A percentile compares a stretch with the other conserved stretches of the same genome.
phyloP scores from a whole-genome alignment of 768 basidiomycete genomes.

The Daedaleopsis nitida region DNA sequence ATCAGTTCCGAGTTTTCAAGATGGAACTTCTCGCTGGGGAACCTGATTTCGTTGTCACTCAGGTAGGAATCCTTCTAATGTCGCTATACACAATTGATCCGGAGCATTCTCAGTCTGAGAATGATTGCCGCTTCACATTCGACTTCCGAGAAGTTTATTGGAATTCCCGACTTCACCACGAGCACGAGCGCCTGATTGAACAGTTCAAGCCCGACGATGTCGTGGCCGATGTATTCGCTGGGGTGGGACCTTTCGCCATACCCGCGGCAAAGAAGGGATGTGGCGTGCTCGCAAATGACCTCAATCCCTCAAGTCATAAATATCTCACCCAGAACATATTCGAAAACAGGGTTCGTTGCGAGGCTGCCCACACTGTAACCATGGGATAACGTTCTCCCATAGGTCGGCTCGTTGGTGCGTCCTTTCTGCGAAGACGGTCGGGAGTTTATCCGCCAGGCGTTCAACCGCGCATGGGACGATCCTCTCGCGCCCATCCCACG shows the following conservation, averaged over 20 bases:
- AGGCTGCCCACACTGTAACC: neutral
- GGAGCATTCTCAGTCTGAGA: constrained; percentile 61
- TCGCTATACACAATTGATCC: neutral
- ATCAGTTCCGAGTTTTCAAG: constrained; percentile 86
- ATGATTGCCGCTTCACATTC: constrained; percentile 85
- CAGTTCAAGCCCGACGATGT: constrained; percentile 75
- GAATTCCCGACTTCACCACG: constrained; percentile 93
- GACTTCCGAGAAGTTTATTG: constrained; percentile 97
- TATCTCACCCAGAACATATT: constrained; percentile 73
- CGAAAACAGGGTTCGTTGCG: constrained; percentile 69
- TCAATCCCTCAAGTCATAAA: constrained; percentile 87
- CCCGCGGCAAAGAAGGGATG: constrained; percentile 93
- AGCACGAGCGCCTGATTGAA: constrained; percentile 84
- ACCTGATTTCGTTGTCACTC: constrained; percentile 80
- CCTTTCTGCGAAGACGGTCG: constrained; percentile 84
- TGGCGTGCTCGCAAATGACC: constrained; percentile 87
- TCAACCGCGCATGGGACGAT: constrained; percentile 52
- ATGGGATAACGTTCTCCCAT: neutral
- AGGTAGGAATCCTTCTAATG: constrained; percentile 53
- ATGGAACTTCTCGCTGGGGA: constrained; percentile 98
- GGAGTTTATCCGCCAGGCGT: constrained; percentile 72
- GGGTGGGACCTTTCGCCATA: constrained; percentile 94
- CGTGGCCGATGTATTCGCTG: constrained; percentile 93
- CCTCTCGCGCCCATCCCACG: constrained; percentile 51
- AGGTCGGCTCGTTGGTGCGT: constrained; percentile 75